phyloP scores from a whole-genome alignment of 2,329 filamentous ascomycete species.

The Xylariales sp. region DNA sequence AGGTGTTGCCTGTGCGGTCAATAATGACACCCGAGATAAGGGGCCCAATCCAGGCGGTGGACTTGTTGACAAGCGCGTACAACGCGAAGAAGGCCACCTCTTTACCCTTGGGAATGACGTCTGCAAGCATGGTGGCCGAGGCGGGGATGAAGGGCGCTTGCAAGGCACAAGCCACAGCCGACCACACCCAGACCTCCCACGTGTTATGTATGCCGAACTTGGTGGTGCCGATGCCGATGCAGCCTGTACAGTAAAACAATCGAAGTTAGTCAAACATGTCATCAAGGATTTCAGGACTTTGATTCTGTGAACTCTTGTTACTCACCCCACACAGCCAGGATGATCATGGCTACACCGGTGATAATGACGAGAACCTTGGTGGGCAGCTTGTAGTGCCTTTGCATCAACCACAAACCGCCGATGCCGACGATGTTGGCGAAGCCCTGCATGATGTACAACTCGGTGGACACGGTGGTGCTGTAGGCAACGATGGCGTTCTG shows the following conservation, averaged over 20 bases:
- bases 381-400: neutral
- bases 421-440: neutral
- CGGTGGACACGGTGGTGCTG: constrained; percentile 2
- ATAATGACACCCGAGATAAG: constrained; percentile 5
- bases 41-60: constrained; percentile 5
- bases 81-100: constrained; percentile 5
- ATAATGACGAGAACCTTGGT: constrained; percentile 1
- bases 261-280: no score
- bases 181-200: constrained; percentile 4
- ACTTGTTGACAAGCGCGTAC: constrained; percentile 4
- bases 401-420: neutral
- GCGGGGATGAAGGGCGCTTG: constrained; percentile 1
- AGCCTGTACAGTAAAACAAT: no score
- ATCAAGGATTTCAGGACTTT: no score
- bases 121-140: constrained; percentile 1
- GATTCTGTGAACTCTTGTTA: no score
- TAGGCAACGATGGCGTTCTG: constrained; percentile 3
- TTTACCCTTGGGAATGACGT: constrained; percentile 2
- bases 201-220: constrained; percentile 2
- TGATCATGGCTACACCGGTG: neutral
- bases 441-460: constrained; percentile 3
- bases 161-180: neutral
- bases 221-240: constrained; percentile 1
- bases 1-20: constrained; percentile 1
- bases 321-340: constrained; percentile 3